Base-by-base conservation (phyloP, 208 protist genomes). In the Crithidia fasciculata region DNA sequence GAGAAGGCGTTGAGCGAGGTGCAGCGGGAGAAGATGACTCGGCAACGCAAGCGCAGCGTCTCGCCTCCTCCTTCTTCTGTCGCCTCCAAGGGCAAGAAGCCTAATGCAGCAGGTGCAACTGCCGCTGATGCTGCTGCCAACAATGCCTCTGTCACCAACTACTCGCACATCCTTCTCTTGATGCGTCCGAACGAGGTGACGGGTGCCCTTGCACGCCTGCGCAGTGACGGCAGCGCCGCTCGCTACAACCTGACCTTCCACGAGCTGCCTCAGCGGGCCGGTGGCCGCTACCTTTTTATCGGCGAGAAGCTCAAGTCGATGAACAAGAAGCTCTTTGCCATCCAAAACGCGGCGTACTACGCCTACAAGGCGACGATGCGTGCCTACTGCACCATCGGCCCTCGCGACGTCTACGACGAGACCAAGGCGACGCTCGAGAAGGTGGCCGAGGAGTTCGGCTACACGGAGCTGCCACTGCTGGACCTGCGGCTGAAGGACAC, bases 401-500 rank as follows among this genome's bases (percentile, higher is more conserved):
- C 84, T n/a, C 54, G 68, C 6, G 80, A 81, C 28, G 82, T 91
- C 16, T 95, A 91, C 80, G 69, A 91, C 62, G 86, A 87, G 80
- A 64, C 61, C 13, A 39, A 74, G 39, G 77, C 91, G 50, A 53
- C 79, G 18, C 80, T 95, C 16, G 62, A 82, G 61, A 81, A 78
- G 44, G 80, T 89, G 8, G 86, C 86, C 16, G 82, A 82, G 76
- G 87, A 95, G 80, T 92, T 95, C 44, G 90, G 90, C 50, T 92
- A 82, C 78, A 80, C 76, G 40, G 83, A 87, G 68, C 52, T 84
- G 18, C 90, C 90, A 28, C 69, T 92, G 80, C 66, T 95, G 16
- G 90, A 95, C 60, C 81, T 95, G 12, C 86, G 90, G 43, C 80
- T 88, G 13, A 88, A 88, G 69, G 85, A 92, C 67, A 95, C 84